Conservation (phyloP, 2,329 filamentous ascomycete species). For the Gaeumannomyces sp. region DNA sequence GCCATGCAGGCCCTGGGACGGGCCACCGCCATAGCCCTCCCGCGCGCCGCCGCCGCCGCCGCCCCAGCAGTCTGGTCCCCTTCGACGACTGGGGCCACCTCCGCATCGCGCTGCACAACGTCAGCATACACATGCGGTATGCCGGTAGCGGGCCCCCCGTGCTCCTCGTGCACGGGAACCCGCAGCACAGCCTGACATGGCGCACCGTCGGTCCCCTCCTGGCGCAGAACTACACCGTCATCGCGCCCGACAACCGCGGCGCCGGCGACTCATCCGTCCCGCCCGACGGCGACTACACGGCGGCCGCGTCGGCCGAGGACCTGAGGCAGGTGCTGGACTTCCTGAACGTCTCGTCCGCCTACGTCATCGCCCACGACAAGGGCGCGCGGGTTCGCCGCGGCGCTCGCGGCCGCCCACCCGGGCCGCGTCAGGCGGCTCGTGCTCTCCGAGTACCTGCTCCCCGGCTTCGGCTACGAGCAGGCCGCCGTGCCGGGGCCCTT, state of each 20-base stretch:
- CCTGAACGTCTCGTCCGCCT: constrained; percentile 33
- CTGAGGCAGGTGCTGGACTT: constrained; percentile 35
- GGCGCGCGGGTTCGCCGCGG: constrained; percentile 34
- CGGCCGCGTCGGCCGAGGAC: constrained; percentile 31
- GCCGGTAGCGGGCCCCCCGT: constrained; percentile 32
- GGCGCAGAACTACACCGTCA: constrained; percentile 36
- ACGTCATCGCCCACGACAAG: constrained; percentile 40
- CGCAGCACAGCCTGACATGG: constrained; percentile 34
- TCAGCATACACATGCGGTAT: constrained; percentile 37
- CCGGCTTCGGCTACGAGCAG: constrained; percentile 34
- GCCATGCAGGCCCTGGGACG: neutral
- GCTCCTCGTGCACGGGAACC: constrained; percentile 35
- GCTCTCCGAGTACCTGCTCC: constrained; percentile 34
- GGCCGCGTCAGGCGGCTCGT: constrained; percentile 28
- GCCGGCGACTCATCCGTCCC: constrained; percentile 35
- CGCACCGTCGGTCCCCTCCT: constrained; percentile 32
- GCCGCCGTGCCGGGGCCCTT: constrained; percentile 24
- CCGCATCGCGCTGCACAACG: constrained; percentile 29
- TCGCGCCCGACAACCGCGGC: constrained; percentile 35
- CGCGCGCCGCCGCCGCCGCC: too few relatives aligned
- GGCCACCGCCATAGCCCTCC: too few relatives aligned
- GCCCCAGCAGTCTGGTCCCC: neutral
- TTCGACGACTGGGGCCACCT: constrained; percentile 31
- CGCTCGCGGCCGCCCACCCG: constrained; percentile 32
- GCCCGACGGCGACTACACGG: constrained; percentile 32